Evolutionary conservation across 768 basidiomycete genomes (phyloP).

Genomic region (Sistotremastrum niveocremeum): DNA sequence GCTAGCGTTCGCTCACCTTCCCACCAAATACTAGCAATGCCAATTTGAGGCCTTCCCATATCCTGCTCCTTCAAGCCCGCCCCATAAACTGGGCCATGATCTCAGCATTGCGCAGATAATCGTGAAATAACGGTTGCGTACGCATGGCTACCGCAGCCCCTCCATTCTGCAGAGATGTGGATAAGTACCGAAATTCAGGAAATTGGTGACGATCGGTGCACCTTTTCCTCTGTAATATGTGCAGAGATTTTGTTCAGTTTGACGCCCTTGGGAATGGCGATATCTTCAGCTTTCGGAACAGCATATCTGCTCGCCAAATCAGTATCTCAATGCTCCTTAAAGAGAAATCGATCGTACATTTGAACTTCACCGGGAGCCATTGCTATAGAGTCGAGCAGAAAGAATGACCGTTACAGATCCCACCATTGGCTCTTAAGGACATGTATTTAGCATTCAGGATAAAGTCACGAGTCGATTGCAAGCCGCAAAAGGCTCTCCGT

Average conservation of each 20-base stretch:
- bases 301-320: no score
- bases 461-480: no score
- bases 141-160: conserved; percentile 83
- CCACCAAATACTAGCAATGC: conserved; percentile 86
- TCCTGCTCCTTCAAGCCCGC: conserved; percentile 66
- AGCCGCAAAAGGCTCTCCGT: no score
- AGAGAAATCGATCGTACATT: no score
- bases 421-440: no score
- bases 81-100: conserved; percentile 46
- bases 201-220: conserved; percentile 12
- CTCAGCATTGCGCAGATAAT: not conserved
- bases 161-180: conserved; percentile 6
- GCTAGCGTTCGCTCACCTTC: conserved; percentile 42
- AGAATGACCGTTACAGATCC: no score
- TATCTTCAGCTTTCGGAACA: no score
- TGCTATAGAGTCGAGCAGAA: no score
- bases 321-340: no score
- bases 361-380: no score
- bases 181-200: not conserved
- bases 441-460: no score
- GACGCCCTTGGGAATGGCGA: conserved; percentile 3
- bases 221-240: conserved; percentile 69
- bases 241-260: conserved; percentile 65
- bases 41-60: conserved; percentile 82
- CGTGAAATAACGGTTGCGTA: conserved; percentile 22